Percentiles rank a stretch among this genome's conserved stretches.
phyloP scores from a whole-genome alignment of 495 filamentous ascomycete genomes.

The Hyaloscypha finlandica region DNA sequence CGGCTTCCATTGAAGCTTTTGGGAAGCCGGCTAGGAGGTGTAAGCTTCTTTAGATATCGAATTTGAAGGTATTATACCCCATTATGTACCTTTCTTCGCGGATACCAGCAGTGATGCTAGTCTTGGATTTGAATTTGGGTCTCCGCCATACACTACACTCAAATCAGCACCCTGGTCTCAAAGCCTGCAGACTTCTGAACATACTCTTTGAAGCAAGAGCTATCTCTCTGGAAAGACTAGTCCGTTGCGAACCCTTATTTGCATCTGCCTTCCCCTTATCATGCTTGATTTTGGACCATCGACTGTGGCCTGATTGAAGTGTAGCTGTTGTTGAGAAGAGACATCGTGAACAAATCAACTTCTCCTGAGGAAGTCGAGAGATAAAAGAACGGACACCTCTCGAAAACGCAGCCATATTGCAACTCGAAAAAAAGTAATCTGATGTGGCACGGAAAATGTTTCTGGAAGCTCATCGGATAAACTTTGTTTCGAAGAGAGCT shows the following conservation, averaged over 20 bases:
- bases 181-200: conserved; percentile 21
- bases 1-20: conserved; percentile 78
- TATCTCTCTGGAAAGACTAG: conserved; percentile 50
- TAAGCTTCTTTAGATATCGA: conserved; percentile 14
- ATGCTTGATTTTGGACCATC: conserved; percentile 95
- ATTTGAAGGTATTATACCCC: conserved; percentile 14
- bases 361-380: background rate
- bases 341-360: conserved; percentile 45
- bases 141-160: conserved; percentile 59
- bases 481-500: conserved; percentile 9
- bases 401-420: conserved; percentile 28
- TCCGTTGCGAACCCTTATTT: conserved; percentile 52
- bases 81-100: conserved; percentile 72
- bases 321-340: conserved; percentile 54
- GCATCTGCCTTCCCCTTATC: conserved; percentile 82
- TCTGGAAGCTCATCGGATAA: background rate
- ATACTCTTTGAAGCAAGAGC: conserved; percentile 52
- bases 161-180: background rate
- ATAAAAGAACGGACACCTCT: conserved; percentile 27
- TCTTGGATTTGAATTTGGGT: conserved; percentile 71
- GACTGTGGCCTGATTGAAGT: conserved; percentile 73
- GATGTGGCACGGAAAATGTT: background rate
- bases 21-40: conserved; percentile 63
- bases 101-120: conserved; percentile 68
- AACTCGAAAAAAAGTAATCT: conserved; percentile 1